A percentile compares a stretch with the other conserved stretches of the same genome.
These are phyloP conservation scores for Neobulgaria alba DNA, from an alignment of 2,329 filamentous ascomycete species.

Conservation along the genomic window DNA sequence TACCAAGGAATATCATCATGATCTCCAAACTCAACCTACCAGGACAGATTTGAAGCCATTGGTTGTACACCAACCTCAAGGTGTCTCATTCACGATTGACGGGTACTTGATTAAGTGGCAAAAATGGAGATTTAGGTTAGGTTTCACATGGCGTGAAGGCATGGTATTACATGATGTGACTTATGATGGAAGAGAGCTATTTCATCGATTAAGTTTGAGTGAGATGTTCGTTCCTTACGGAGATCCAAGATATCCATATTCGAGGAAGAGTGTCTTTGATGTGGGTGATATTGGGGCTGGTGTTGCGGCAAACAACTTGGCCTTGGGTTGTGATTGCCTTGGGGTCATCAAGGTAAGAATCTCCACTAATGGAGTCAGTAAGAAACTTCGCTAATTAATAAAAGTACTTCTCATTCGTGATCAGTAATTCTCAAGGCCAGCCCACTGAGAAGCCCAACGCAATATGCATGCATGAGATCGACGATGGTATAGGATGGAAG, in stretches of 20 bases:
- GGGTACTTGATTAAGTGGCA: constrained; percentile 39
- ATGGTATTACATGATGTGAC: constrained; percentile 51
- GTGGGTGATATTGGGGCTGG: constrained; percentile 60
- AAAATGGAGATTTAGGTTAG: constrained; percentile 55
- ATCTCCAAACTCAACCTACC: constrained; percentile 19
- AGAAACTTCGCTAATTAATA: background rate
- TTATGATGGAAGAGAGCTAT: constrained; percentile 49
- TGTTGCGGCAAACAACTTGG: constrained; percentile 56
- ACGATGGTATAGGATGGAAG: constrained; percentile 62
- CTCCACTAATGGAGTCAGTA: too few species aligned
- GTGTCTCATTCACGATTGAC: constrained; percentile 46
- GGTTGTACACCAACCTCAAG: constrained; percentile 55
- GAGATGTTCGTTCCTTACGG: constrained; percentile 59
- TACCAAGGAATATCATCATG: constrained; percentile 20
- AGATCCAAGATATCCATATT: constrained; percentile 52
- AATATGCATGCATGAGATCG: constrained; percentile 61
- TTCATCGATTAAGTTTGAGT: constrained; percentile 49
- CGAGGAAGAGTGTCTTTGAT: constrained; percentile 61
- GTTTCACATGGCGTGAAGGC: constrained; percentile 53
- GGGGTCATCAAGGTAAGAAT: constrained; percentile 49
- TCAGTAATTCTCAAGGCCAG: constrained; percentile 42
- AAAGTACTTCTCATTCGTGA: constrained; percentile 47
- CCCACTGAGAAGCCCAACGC: constrained; percentile 49
- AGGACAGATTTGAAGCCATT: constrained; percentile 47
- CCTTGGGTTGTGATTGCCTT: constrained; percentile 60